These are phyloP conservation scores for Pistacia integerrima DNA, from an alignment of 345 rosid genomes.

Conservation along the genomic window DNA sequence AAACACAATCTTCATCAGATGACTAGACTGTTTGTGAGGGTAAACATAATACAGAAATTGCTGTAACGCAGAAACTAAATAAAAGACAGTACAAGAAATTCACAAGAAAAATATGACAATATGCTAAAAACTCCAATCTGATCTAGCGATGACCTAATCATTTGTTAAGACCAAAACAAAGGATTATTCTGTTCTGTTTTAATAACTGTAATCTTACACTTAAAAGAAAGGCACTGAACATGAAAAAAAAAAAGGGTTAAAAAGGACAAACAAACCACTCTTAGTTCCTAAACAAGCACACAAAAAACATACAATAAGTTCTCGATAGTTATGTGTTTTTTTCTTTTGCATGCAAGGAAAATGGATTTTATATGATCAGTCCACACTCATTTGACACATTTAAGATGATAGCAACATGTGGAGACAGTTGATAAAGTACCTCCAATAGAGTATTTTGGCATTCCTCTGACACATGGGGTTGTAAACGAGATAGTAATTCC, in stretches of 20 bases:
- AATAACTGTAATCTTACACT: background rate
- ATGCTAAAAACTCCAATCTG: background rate
- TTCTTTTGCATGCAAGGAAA: background rate
- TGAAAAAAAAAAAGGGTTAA: no score
- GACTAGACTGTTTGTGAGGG: background rate
- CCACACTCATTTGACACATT: background rate
- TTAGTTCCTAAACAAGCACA: background rate
- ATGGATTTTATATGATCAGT: background rate
- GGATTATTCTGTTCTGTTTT: background rate
- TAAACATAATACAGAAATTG: background rate
- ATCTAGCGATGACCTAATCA: background rate
- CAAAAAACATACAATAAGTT: background rate
- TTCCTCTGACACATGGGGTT: constrained; percentile 39
- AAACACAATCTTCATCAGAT: background rate
- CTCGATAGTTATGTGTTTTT: background rate
- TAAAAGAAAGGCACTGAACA: no score
- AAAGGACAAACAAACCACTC: background rate
- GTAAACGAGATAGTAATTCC: constrained; percentile 56
- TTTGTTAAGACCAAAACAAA: background rate
- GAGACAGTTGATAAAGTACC: constrained; percentile 36
- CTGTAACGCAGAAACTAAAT: background rate
- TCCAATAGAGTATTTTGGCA: constrained; percentile 35
- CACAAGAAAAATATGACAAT: background rate
- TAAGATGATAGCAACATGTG: background rate
- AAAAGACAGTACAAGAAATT: background rate